Evolutionary conservation across 1,139 yeast genomes (phyloP).

Genomic region (Yamadazyma trypodendri): DNA sequence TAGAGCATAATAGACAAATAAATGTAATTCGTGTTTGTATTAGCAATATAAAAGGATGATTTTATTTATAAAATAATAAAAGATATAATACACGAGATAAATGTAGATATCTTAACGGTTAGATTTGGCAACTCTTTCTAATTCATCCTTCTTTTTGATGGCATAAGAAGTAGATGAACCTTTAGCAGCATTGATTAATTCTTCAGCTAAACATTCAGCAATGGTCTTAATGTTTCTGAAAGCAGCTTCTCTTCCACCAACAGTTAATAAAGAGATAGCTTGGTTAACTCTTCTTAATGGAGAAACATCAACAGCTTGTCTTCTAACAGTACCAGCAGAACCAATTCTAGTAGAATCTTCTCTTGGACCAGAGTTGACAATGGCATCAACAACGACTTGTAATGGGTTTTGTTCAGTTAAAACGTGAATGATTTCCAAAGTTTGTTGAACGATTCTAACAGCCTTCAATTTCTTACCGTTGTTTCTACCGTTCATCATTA

Average conservation of each 20-base stretch:
- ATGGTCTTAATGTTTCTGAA: constrained; percentile 99
- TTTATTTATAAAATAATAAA: constrained; percentile 6
- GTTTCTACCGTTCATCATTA: constrained; percentile 99
- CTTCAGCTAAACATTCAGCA: constrained; percentile 99
- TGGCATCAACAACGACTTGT: constrained; percentile 98
- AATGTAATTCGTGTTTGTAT: constrained; percentile 7
- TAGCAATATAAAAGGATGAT: constrained; percentile 11
- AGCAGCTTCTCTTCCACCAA: constrained; percentile 99
- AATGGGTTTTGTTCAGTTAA: constrained; percentile 99
- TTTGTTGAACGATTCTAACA: constrained; percentile 99
- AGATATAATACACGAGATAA: constrained; percentile 17
- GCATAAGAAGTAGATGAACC: constrained; percentile 99
- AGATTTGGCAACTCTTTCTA: constrained; percentile 99
- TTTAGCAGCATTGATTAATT: constrained; percentile 99
- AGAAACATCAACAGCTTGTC: constrained; percentile 99
- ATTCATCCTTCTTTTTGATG: constrained; percentile 99
- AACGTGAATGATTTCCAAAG: constrained; percentile 95
- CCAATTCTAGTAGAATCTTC: constrained; percentile 99
- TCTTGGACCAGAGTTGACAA: constrained; percentile 99
- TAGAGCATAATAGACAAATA: too few relatives aligned
- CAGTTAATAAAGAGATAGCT: constrained; percentile 96
- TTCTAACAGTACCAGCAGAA: constrained; percentile 99
- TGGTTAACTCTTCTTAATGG: constrained; percentile 99
- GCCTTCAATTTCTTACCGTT: constrained; percentile 99
- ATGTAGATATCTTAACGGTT: constrained; percentile 76